Evolutionary conservation across 2,329 filamentous ascomycete species (phyloP).

Genomic region (Diaporthe batatas): DNA sequence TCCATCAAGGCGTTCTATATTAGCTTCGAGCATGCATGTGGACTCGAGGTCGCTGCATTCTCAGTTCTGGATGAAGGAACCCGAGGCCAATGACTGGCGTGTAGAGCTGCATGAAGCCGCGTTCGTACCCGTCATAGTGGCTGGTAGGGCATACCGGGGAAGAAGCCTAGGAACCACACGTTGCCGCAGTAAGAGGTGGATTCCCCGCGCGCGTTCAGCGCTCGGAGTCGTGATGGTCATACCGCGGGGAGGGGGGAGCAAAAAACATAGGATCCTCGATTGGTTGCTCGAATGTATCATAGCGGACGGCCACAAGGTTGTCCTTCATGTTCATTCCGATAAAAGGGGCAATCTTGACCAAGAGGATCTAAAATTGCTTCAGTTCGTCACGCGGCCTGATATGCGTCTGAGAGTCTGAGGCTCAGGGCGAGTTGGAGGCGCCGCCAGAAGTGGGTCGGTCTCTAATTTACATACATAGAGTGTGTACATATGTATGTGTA

Average conservation of each 20-base stretch:
- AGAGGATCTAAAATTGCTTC: not conserved
- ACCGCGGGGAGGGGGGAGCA: too few species aligned
- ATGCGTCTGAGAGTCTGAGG: not conserved
- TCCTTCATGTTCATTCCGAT: not conserved
- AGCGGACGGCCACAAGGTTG: not conserved
- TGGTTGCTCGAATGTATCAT: not conserved
- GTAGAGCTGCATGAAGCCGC: not conserved
- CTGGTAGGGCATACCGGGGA: too few species aligned
- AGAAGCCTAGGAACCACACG: not conserved
- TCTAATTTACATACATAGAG: not conserved
- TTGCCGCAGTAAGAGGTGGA: not conserved
- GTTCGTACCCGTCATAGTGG: too few species aligned
- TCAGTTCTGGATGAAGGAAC: not conserved
- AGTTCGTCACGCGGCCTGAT: not conserved
- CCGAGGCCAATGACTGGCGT: not conserved
- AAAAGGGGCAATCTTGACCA: not conserved
- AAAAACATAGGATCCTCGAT: not conserved
- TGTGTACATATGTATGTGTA: too few species aligned
- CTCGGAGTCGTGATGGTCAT: not conserved
- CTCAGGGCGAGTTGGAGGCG: not conserved
- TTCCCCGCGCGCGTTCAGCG: not conserved
- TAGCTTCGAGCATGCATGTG: too few species aligned
- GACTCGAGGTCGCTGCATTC: not conserved
- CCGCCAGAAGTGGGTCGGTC: not conserved
- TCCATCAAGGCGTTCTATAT: too few species aligned